phyloP scores from a whole-genome alignment of 495 filamentous ascomycete species.

The Hyaloscypha bicolor region DNA sequence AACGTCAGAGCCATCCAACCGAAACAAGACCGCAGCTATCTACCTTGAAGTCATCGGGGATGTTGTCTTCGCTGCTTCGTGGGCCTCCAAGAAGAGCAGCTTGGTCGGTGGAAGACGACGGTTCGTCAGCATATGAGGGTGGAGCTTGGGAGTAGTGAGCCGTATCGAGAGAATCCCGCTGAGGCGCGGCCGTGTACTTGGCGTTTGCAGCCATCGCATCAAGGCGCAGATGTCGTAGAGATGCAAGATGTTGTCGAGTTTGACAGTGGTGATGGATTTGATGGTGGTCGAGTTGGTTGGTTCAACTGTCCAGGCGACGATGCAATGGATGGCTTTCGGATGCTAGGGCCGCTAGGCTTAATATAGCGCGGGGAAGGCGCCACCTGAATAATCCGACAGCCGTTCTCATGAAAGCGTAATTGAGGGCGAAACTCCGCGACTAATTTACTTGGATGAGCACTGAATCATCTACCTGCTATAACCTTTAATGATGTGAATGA shows the following conservation, averaged over 20 bases:
- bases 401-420: neutral
- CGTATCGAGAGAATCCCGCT: constrained; percentile 71
- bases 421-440: neutral
- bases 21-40: constrained; percentile 5
- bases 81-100: constrained; percentile 62
- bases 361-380: neutral
- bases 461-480: too few relatives aligned
- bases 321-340: constrained; percentile 2
- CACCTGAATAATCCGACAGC: neutral
- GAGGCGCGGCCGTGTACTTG: constrained; percentile 70
- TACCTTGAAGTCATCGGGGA: constrained; percentile 98
- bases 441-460: neutral
- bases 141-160: constrained; percentile 77
- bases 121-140: constrained; percentile 72
- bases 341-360: neutral
- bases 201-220: constrained; percentile 63
- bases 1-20: constrained; percentile 9
- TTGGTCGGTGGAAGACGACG: constrained; percentile 41
- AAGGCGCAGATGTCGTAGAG: neutral
- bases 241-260: neutral
- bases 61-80: constrained; percentile 80
- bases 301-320: constrained; percentile 2
- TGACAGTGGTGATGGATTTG: neutral
- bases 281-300: neutral
- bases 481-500: too few relatives aligned